Conservation (phyloP, 1,284 basidiomycete genomes). For the Ganoderma multipileum region DNA sequence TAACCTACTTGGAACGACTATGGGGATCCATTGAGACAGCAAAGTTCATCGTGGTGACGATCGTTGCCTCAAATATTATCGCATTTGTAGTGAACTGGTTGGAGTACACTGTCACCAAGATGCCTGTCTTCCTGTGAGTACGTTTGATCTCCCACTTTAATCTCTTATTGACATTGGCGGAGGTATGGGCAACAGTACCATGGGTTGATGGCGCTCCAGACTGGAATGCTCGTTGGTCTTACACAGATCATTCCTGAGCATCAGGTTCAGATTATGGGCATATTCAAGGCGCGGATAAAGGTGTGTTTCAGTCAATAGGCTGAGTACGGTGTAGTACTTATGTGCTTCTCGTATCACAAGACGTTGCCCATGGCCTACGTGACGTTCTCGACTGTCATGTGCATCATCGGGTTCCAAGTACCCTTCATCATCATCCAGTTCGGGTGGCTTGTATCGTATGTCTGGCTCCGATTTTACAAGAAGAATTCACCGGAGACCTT, state of each 20-base stretch:
- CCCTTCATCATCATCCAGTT: conserved; percentile 98
- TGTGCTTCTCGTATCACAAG: conserved; percentile 46
- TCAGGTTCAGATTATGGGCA: conserved; percentile 91
- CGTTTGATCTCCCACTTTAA: neutral
- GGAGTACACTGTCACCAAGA: conserved; percentile 72
- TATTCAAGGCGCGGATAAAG: conserved; percentile 90
- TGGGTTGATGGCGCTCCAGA: conserved; percentile 93
- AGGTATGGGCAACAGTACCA: conserved; percentile 92
- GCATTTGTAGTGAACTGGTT: conserved; percentile 85
- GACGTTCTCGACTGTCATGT: conserved; percentile 89
- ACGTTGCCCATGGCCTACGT: conserved; percentile 94
- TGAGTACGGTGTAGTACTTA: conserved; percentile 12
- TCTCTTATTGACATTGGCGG: conserved; percentile 12
- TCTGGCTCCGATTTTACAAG: conserved; percentile 97
- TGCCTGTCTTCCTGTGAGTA: conserved; percentile 80
- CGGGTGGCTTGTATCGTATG: conserved; percentile 95
- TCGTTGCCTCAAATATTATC: conserved; percentile 88
- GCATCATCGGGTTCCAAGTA: conserved; percentile 87
- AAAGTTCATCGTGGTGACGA: conserved; percentile 84
- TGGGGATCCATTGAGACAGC: conserved; percentile 91
- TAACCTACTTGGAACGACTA: conserved; percentile 91
- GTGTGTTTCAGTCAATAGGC: conserved; percentile 46
- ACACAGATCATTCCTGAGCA: conserved; percentile 98
- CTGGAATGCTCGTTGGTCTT: conserved; percentile 92
- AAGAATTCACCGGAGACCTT: conserved; percentile 69